Percentiles rank a stretch among this genome's conserved stretches.
Evolutionary conservation across 192 early-diverging fungal species (phyloP).

Genomic region (Mortierella hygrophila): DNA sequence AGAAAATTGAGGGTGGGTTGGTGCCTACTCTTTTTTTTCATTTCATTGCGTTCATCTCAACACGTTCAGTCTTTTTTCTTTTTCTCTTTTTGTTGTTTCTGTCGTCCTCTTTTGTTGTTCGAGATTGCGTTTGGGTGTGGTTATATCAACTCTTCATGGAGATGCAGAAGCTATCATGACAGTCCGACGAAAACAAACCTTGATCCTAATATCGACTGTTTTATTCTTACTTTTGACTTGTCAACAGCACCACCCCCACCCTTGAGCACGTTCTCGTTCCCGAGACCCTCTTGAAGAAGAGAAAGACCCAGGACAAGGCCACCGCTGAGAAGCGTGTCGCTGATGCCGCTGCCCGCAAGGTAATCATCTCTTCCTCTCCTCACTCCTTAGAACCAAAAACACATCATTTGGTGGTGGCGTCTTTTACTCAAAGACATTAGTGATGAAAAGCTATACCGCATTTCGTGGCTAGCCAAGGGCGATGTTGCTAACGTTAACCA

Average conservation of each 20-base stretch:
- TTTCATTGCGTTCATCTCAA: background rate
- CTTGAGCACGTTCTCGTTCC: slow-evolving; percentile 83
- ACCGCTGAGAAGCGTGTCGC: slow-evolving; percentile 70
- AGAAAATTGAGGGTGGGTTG: background rate
- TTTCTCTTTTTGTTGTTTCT: background rate
- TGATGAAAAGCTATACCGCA: slow-evolving; percentile 27
- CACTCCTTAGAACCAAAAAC: background rate
- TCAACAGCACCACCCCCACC: slow-evolving; percentile 66
- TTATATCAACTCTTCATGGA: background rate
- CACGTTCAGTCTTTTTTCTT: background rate
- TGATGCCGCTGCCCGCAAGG: slow-evolving; percentile 66
- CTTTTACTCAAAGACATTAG: slow-evolving; percentile 20
- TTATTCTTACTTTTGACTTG: slow-evolving; percentile 18
- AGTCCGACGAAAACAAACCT: slow-evolving; percentile 41
- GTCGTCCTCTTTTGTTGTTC: background rate
- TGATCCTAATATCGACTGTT: slow-evolving; percentile 35
- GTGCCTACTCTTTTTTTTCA: background rate
- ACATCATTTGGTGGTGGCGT: slow-evolving; percentile 53
- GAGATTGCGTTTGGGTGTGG: background rate
- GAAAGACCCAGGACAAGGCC: slow-evolving; percentile 80
- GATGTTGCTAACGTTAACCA: slow-evolving; percentile 69
- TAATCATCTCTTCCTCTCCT: slow-evolving; percentile 22
- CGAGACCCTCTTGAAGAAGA: slow-evolving; percentile 92
- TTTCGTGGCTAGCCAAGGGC: slow-evolving; percentile 53
- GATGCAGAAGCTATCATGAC: slow-evolving; percentile 25